Base-by-base conservation (phyloP, 495 filamentous ascomycete species). In the Podospora pseudocomata region DNA sequence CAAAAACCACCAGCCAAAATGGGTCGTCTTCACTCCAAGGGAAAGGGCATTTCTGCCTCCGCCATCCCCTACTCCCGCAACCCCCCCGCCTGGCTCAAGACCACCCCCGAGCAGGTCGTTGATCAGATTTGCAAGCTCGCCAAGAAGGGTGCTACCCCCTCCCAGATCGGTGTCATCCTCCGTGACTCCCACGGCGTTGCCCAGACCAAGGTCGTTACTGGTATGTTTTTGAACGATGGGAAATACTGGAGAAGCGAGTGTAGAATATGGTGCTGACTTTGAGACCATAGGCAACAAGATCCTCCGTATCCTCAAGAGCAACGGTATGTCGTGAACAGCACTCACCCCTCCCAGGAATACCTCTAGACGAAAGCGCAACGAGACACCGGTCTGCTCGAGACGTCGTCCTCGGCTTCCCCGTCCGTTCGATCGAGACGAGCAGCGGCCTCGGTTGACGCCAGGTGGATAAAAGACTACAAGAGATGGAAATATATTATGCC, bases 51-150 rank as follows among this genome's bases (percentile, higher is more conserved):
- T 81, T 90, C 92, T 65, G 83, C 91, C 83, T 96, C 92, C 67
- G 92, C 96, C 74, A 86, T 97, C 83, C 96, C 96, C 70, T 98
- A 98, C 89, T 96, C 92, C 64, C 94, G 96, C 84, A 90, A 88
- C 68, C 80, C 92, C 66, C 94, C 95, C 27, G 85, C 91, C 65
- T 99, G 95, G 95, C 84, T 96, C 80, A 96, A 96, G 88, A 91
- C 90, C 79, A 94, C 92, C 69, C 82, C 84, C 69, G 91, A 94
- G 63, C 89, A 92, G 84, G 92, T 99, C 78, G 92, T 94, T 70
- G 96, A 98, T 78, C 93, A 97, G 84, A 98, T 99, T 86, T 96
- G 92, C 91, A 94, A 95, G 85, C 89, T 98, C 75, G 94, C 95
- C 73, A 95, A 90, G 85, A 96, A 96, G 90, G 93, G 95, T 84